Percentiles rank a stretch among this genome's conserved stretches.
Conservation (phyloP, 352 stramenopile species). For the Pythium angustatum region DNA sequence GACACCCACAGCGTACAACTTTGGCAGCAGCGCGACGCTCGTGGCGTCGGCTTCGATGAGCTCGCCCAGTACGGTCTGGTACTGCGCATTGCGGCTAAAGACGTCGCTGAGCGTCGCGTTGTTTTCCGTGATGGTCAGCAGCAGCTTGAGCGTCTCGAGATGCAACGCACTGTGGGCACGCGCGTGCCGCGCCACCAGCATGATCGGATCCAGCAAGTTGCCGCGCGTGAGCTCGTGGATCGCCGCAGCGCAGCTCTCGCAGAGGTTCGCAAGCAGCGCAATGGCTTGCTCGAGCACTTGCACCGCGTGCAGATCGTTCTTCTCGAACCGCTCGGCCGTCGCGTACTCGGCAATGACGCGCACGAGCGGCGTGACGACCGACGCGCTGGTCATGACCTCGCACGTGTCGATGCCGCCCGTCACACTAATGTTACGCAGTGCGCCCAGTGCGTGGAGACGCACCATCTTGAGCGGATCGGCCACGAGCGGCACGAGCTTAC, state of each 20-base stretch:
- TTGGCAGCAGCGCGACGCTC: slow-evolving; percentile 42
- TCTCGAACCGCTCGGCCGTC: slow-evolving; percentile 50
- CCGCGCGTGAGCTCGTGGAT: slow-evolving; percentile 83
- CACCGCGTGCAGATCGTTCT: slow-evolving; percentile 63
- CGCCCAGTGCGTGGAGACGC: slow-evolving; percentile 77
- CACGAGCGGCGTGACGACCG: slow-evolving; percentile 75
- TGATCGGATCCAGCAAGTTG: slow-evolving; percentile 70
- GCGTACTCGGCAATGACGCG: slow-evolving; percentile 69
- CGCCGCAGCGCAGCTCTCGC: slow-evolving; percentile 76
- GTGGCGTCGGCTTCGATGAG: slow-evolving; percentile 59
- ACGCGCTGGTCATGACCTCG: slow-evolving; percentile 75
- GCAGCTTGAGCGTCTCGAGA: slow-evolving; percentile 76
- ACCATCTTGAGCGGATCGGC: slow-evolving; percentile 86
- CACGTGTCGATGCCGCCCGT: slow-evolving; percentile 81
- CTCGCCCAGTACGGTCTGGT: slow-evolving; percentile 68
- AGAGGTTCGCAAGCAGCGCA: slow-evolving; percentile 77
- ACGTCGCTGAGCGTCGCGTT: slow-evolving; percentile 78
- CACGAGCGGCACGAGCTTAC: slow-evolving; percentile 83
- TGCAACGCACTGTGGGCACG: slow-evolving; percentile 56
- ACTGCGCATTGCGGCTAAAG: slow-evolving; percentile 54
- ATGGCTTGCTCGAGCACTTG: slow-evolving; percentile 83
- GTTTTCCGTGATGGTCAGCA: slow-evolving; percentile 81
- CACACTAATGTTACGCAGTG: slow-evolving; percentile 88
- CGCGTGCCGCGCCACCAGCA: slow-evolving; percentile 65
- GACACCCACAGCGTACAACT: slow-evolving; percentile 69